Base-by-base conservation (phyloP, 2,329 filamentous ascomycete genomes). In the Neurospora sp. region DNA sequence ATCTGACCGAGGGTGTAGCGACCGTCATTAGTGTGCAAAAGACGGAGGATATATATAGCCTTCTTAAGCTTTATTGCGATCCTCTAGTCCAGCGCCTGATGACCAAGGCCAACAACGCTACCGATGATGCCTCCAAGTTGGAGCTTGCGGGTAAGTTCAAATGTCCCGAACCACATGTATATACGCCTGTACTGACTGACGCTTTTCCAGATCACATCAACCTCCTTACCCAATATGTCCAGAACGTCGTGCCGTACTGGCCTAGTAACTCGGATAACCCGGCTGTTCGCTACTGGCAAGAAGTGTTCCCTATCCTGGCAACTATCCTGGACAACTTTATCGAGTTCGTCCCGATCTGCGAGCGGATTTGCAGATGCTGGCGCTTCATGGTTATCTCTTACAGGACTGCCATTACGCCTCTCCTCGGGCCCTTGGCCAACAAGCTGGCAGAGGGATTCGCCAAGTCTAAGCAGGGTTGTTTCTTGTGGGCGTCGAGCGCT, bases 361-460 rank as follows among this genome's bases (percentile, higher is more conserved):
- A 99, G 83, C 87, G 95, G 58, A 89, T 99, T 36, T 98, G 95
- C 80, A 89, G 95, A 73, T 97, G 93, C 84, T 99, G 95, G 93
- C 89, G 96, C 73, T 92, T 95, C 79, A 97, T 98, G 92, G 89
- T 99, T 46, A 93, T 98, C 71, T 97, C 94, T 0, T 98, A 98
- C 80, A 89, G 96, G 74, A 96, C 91, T 2, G 91, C 91, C 68
- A 97, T 96, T 84, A 88, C 91, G 15, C 93, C 95, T 33, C 82
- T 99, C 66, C 85, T 99, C 66, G 91, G 92, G 0, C 87, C 89
- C 23, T 89, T 99, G 81, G 96, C 96, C 19, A 92, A 95, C 75
- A 96, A 95, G 80, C 87, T 99, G 70, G 93, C 93, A 1, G 86
- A 86, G 73, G 94, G 95, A 4, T 99, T 99, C 78, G 87, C 91